phyloP scores from a whole-genome alignment of 768 basidiomycete genomes.

The Phylloporus rhodoxanthus region DNA sequence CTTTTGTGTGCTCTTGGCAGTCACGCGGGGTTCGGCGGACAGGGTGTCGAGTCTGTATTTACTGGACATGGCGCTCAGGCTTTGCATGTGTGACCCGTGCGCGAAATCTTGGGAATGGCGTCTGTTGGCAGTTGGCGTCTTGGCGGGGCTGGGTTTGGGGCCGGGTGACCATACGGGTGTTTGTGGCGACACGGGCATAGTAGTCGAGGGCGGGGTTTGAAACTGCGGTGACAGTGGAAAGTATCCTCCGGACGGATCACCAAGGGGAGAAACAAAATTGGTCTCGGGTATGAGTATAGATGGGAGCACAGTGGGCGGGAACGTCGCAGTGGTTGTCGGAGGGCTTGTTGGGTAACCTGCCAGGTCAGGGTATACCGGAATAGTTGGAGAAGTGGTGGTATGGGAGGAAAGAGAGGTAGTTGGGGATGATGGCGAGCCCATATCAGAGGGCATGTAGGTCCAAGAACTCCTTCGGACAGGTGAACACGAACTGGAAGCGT shows the following conservation, averaged over 20 bases:
- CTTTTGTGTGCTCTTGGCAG: constrained; percentile 12
- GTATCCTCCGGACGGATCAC: constrained; percentile 14
- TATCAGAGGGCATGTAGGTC: constrained; percentile 14
- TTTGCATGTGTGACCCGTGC: constrained; percentile 17
- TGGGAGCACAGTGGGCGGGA: constrained; percentile 7
- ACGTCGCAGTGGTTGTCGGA: constrained; percentile 4
- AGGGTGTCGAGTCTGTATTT: constrained; percentile 21
- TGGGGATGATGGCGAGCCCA: constrained; percentile 23
- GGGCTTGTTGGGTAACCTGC: constrained; percentile 13
- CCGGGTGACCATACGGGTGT: constrained; percentile 13
- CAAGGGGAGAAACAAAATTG: constrained; percentile 9
- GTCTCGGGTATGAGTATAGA: constrained; percentile 12
- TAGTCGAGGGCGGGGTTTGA: constrained; percentile 7
- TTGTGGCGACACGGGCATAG: constrained; percentile 12
- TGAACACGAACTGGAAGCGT: constrained; percentile 12
- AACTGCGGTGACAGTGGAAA: constrained; percentile 11
- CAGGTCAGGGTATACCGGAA: constrained; percentile 20
- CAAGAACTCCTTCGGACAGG: constrained; percentile 35
- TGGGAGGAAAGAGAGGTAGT: constrained; percentile 16
- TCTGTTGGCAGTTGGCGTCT: constrained; percentile 1
- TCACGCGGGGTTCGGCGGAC: constrained; percentile 9
- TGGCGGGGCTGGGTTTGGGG: constrained; percentile 3
- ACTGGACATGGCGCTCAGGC: constrained; percentile 20
- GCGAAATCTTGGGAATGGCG: constrained; percentile 21
- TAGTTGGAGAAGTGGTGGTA: constrained; percentile 18